phyloP scores from a whole-genome alignment of 805 yeast species.

The Ogataea allantospora region DNA sequence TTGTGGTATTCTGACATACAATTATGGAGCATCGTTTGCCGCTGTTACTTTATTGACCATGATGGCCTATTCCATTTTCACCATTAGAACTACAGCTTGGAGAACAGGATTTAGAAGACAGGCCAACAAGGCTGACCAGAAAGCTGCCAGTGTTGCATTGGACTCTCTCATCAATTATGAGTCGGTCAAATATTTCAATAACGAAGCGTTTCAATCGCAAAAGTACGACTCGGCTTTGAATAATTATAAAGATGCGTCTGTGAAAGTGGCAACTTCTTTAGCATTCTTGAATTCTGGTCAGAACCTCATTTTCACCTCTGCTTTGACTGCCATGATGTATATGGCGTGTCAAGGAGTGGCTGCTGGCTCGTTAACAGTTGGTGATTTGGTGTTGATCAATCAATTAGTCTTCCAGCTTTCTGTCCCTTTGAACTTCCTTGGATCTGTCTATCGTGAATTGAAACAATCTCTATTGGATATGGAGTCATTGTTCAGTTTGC shows the following conservation, averaged over 20 bases:
- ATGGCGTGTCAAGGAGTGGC: slow-evolving; percentile 96
- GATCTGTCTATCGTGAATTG: slow-evolving; percentile 92
- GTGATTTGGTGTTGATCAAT: slow-evolving; percentile 91
- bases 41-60: slow-evolving; percentile 84
- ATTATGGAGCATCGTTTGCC: slow-evolving; percentile 87
- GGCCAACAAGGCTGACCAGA: slow-evolving; percentile 90
- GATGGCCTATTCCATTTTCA: slow-evolving; percentile 84
- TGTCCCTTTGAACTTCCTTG: slow-evolving; percentile 91
- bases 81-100: slow-evolving; percentile 94
- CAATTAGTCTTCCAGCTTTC: slow-evolving; percentile 95
- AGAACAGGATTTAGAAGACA: slow-evolving; percentile 86
- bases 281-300: slow-evolving; percentile 81
- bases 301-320: slow-evolving; percentile 77
- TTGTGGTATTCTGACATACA: slow-evolving; percentile 89
- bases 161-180: slow-evolving; percentile 94
- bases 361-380: slow-evolving; percentile 78
- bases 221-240: slow-evolving; percentile 76
- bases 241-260: slow-evolving; percentile 69
- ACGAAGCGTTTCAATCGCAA: slow-evolving; percentile 74
- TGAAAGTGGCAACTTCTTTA: slow-evolving; percentile 80
- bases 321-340: slow-evolving; percentile 95
- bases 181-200: slow-evolving; percentile 91
- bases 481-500: slow-evolving; percentile 90
- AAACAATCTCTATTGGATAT: slow-evolving; percentile 91
- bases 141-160: slow-evolving; percentile 91